Conservation (phyloP, 306 rosid species). For the Dicorynia guianensis region DNA sequence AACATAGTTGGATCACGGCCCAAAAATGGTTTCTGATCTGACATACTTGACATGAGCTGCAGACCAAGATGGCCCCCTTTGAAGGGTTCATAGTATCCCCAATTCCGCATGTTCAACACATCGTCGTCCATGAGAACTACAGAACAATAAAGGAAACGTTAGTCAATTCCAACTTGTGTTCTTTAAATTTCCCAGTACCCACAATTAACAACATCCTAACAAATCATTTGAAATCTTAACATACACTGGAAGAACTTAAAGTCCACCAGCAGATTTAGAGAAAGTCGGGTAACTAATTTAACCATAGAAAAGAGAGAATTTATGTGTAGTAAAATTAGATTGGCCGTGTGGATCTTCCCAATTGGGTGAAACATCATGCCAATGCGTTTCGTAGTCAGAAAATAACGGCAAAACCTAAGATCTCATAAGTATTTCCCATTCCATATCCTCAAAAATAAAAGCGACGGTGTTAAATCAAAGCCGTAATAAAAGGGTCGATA, state of each 20-base stretch:
- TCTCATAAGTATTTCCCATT: background rate
- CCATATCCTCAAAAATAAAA: slow-evolving; percentile 12
- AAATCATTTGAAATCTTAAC: background rate
- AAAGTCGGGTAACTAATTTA: background rate
- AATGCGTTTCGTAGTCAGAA: slow-evolving; percentile 31
- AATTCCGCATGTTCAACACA: slow-evolving; percentile 88
- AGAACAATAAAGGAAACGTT: slow-evolving; percentile 43
- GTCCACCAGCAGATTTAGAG: background rate
- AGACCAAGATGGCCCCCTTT: slow-evolving; percentile 89
- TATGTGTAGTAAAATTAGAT: background rate
- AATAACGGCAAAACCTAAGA: slow-evolving; percentile 1
- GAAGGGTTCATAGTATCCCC: slow-evolving; percentile 95
- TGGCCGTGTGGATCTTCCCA: slow-evolving; percentile 31
- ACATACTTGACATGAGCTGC: slow-evolving; percentile 90
- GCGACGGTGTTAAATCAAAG: slow-evolving; percentile 32
- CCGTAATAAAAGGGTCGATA: slow-evolving; percentile 6
- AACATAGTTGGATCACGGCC: slow-evolving; percentile 76
- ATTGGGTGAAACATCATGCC: slow-evolving; percentile 6
- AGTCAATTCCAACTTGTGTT: slow-evolving; percentile 29
- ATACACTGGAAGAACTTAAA: slow-evolving; percentile 17
- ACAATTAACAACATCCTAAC: slow-evolving; percentile 32
- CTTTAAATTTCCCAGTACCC: slow-evolving; percentile 37
- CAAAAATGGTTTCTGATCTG: slow-evolving; percentile 71
- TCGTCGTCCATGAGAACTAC: slow-evolving; percentile 93
- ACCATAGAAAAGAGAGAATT: slow-evolving; percentile 14